These are phyloP conservation scores for Stephania japonica DNA, from an alignment of 164 flowering plant genomes.

Conservation along the genomic window DNA sequence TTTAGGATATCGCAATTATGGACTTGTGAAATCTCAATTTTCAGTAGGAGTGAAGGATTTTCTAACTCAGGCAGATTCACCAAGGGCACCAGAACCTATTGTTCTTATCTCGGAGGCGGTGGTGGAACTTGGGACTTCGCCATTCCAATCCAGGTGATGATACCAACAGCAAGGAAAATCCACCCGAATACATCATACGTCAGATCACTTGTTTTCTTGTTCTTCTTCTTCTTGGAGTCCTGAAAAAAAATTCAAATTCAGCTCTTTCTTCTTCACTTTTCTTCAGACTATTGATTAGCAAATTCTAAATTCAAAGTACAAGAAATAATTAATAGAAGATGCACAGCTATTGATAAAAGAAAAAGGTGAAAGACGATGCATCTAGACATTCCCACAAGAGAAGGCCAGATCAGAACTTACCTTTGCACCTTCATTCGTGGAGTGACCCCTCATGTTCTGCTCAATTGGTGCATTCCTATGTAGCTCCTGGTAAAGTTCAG, in stretches of 20 bases:
- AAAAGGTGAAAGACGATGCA: background rate
- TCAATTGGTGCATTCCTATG: conserved; percentile 46
- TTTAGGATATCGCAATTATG: background rate
- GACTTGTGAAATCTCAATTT: background rate
- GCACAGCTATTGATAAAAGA: background rate
- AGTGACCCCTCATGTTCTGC: conserved; percentile 33
- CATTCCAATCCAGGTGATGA: conserved; percentile 68
- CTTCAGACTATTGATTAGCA: background rate
- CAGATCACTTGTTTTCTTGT: conserved; percentile 50
- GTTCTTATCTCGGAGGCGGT: conserved; percentile 34
- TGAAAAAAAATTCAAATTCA: conserved; percentile 15
- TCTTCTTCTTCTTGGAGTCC: conserved; percentile 47
- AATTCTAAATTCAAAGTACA: background rate
- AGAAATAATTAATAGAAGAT: background rate
- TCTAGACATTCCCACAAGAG: background rate
- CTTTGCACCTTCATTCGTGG: conserved; percentile 43
- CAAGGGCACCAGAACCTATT: background rate
- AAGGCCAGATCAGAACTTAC: conserved; percentile 20
- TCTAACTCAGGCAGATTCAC: background rate
- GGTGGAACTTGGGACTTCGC: conserved; percentile 61
- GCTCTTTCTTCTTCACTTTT: background rate
- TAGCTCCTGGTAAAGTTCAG: conserved; percentile 58
- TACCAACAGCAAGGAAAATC: conserved; percentile 69
- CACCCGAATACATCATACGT: conserved; percentile 70
- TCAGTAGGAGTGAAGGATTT: background rate